Evolutionary conservation across 2,329 filamentous ascomycete genomes (phyloP).

Genomic region (Biscogniauxia marginata): DNA sequence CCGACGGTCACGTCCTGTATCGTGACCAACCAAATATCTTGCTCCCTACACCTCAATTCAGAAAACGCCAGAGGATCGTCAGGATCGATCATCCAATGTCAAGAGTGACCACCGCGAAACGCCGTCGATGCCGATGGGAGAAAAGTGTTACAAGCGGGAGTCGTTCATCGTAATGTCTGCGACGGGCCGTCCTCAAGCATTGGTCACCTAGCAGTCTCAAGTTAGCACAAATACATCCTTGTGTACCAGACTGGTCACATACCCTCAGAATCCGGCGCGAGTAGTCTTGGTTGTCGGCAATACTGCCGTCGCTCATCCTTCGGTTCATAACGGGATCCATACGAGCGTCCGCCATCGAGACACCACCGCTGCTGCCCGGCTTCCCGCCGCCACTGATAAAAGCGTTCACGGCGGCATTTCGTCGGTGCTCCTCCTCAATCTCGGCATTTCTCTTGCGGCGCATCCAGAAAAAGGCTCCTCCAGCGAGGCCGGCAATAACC

Average conservation of each 20-base stretch:
- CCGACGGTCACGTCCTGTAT: constrained; percentile 20
- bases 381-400: constrained; percentile 67
- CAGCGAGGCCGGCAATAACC: constrained; percentile 62
- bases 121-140: constrained; percentile 35
- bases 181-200: constrained; percentile 30
- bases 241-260: constrained; percentile 34
- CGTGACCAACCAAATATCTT: constrained; percentile 24
- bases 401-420: constrained; percentile 74
- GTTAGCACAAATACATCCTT: constrained; percentile 7
- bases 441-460: constrained; percentile 73
- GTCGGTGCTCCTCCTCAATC: constrained; percentile 80
- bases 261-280: constrained; percentile 94
- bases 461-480: constrained; percentile 70
- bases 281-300: constrained; percentile 96
- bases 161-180: constrained; percentile 34
- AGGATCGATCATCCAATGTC: constrained; percentile 33
- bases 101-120: constrained; percentile 33
- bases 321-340: constrained; percentile 85
- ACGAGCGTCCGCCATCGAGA: constrained; percentile 77
- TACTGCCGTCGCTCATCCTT: constrained; percentile 89
- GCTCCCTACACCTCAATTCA: constrained; percentile 30
- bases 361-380: constrained; percentile 59
- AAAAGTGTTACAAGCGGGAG: constrained; percentile 31
- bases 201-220: constrained; percentile 31
- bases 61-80: constrained; percentile 35